Evolutionary conservation across 2,329 filamentous ascomycete genomes (phyloP), one percentile per base, ranked within the genome.

Genomic region (Penicillium nordicum): DNA sequence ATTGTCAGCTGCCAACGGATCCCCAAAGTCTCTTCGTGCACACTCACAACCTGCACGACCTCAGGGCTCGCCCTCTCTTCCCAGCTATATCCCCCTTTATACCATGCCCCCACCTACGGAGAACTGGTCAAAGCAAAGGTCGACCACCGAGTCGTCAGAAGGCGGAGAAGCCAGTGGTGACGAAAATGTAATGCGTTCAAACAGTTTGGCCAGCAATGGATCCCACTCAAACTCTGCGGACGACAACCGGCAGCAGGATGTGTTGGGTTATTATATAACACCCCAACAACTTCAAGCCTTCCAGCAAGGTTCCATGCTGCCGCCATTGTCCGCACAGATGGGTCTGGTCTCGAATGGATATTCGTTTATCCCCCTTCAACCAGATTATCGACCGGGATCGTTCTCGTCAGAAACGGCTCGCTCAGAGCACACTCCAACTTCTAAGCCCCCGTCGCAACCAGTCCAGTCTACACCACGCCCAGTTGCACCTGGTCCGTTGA

Each of bases 1-100:
- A 51, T 76, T 77, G 12, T 79, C 77, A 4, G 69, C 74, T 53
- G 72, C 72, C 12, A 77, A 75, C 52, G 72, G 71, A 9, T 75
- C 76, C 21, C 72, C 77, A 4, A 73, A 72, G 30, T 76, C 73
- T 23, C 58, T 79, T 30, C 69, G 78, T 53, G 78, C 78, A n/a
- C 78, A 80, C 25, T 80, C 78, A n/a, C 78, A 80, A 55, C 78
- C 78, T 51, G 77, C 78, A n/a, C 71, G 78, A 25, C 66, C 74
- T n/a, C 62, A 78, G 18, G 72, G 74, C 50, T 73, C 74, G 27
- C 65, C 67, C 4, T 63, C 60, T 41, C 60, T 70, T 44, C 70
- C 69, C 41, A 68, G 57, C 38, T 69, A 74, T 53, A 64, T 67
- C 9, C 69, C 71, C 12, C 58, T 74, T 10, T 74, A 73, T 57